A percentile compares a stretch with the other conserved stretches of the same genome.
Evolutionary conservation across 2,329 filamentous ascomycete species (phyloP).

Genomic region (Diaporthe caulivora): DNA sequence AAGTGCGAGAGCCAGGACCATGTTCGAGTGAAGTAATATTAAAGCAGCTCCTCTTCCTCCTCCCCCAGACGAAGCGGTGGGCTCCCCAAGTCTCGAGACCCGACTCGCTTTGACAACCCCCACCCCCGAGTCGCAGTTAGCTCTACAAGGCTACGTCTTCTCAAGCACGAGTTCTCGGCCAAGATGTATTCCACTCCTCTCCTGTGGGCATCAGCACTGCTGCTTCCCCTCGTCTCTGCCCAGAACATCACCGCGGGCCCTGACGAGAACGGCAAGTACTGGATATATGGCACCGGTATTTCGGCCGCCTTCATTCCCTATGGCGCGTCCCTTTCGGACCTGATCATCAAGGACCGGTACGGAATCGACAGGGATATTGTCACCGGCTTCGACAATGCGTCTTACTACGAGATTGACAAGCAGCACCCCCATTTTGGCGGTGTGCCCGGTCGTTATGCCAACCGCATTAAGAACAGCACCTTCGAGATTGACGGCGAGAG

Average conservation of each 20-base stretch:
- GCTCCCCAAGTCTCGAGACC: conserved; percentile 5
- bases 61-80: neutral
- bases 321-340: conserved; percentile 78
- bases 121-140: conserved; percentile 11
- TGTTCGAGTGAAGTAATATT: conserved; percentile 4
- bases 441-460: conserved; percentile 83
- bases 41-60: neutral
- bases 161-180: neutral
- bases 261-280: conserved; percentile 77
- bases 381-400: conserved; percentile 81
- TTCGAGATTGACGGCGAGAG: conserved; percentile 75
- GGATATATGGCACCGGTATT: conserved; percentile 75
- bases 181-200: conserved; percentile 32
- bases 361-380: conserved; percentile 79
- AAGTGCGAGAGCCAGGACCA: conserved; percentile 2
- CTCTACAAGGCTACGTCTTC: neutral
- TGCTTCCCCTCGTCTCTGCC: conserved; percentile 49
- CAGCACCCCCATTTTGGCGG: conserved; percentile 79
- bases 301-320: conserved; percentile 79
- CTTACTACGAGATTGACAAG: conserved; percentile 73
- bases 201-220: conserved; percentile 45
- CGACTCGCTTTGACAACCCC: neutral
- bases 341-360: conserved; percentile 77
- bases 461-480: conserved; percentile 83
- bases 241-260: conserved; percentile 52